phyloP scores from a whole-genome alignment of 2,329 filamentous ascomycete species.

The Cladophialophora psammophila region DNA sequence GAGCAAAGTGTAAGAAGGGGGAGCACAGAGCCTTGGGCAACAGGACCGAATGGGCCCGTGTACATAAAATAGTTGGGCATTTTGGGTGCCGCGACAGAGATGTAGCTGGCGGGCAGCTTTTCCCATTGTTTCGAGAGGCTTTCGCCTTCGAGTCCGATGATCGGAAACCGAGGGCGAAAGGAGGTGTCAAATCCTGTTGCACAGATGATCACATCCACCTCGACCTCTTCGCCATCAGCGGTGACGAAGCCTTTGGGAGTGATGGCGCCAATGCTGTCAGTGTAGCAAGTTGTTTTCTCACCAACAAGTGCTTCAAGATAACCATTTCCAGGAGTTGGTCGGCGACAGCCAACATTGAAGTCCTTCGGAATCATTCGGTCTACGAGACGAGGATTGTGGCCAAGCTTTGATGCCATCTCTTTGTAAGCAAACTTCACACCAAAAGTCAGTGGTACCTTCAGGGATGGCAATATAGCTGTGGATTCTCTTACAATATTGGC shows the following conservation, averaged over 20 bases:
- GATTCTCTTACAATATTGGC: neutral
- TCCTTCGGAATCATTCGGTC: too few species aligned
- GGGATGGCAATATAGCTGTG: neutral
- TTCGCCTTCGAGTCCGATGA: too few species aligned
- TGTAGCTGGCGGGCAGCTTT: slow-evolving; percentile 30
- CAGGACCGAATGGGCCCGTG: slow-evolving; percentile 42
- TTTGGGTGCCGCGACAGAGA: slow-evolving; percentile 35
- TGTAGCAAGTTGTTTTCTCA: slow-evolving; percentile 15
- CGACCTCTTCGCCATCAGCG: too few species aligned
- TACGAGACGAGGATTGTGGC: slow-evolving; percentile 19
- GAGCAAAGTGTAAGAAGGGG: slow-evolving; percentile 36
- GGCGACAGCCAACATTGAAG: slow-evolving; percentile 29
- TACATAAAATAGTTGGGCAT: slow-evolving; percentile 48
- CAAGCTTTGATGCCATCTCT: slow-evolving; percentile 13
- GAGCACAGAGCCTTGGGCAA: slow-evolving; percentile 42
- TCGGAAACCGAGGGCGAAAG: too few species aligned
- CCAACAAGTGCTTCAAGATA: slow-evolving; percentile 20
- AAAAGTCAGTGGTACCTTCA: neutral
- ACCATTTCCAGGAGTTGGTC: slow-evolving; percentile 36
- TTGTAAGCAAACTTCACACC: slow-evolving; percentile 11
- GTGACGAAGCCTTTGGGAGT: too few species aligned
- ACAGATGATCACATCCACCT: slow-evolving; percentile 15
- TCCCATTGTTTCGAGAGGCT: too few species aligned
- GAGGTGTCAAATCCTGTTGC: slow-evolving; percentile 23
- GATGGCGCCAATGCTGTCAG: neutral